These are phyloP conservation scores for Jaenimonas drosophilae DNA, from an alignment of 208 protist species.

Conservation along the genomic window DNA sequence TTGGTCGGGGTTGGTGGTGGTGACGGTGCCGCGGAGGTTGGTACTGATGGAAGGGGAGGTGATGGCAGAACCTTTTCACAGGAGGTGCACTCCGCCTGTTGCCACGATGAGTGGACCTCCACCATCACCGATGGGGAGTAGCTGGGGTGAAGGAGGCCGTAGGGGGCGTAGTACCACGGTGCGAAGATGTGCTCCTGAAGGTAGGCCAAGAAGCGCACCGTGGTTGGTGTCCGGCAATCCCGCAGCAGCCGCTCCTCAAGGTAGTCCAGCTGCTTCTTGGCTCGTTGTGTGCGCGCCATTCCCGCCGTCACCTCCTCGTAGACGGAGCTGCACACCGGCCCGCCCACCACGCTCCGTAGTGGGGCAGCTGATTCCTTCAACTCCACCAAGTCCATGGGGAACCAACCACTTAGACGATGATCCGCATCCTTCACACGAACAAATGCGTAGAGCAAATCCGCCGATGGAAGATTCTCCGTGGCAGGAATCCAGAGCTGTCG, in stretches of 20 bases:
- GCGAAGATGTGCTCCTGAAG: conserved; percentile 53
- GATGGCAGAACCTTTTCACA: background rate
- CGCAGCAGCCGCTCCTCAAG: conserved; percentile 79
- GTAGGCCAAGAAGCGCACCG: conserved; percentile 73
- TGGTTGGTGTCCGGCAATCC: conserved; percentile 68
- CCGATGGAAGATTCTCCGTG: background rate
- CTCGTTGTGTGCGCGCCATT: conserved; percentile 59
- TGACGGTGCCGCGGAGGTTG: background rate
- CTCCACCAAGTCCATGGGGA: conserved; percentile 38
- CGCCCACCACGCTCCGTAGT: conserved; percentile 2
- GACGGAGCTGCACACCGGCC: conserved; percentile 34
- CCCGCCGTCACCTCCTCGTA: conserved; percentile 64
- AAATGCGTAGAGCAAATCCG: conserved; percentile 69
- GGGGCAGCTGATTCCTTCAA: conserved; percentile 17
- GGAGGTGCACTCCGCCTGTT: background rate
- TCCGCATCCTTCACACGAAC: conserved; percentile 70
- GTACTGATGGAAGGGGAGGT: background rate
- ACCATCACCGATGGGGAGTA: conserved; percentile 45
- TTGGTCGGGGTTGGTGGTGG: background rate
- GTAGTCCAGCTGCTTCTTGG: conserved; percentile 54
- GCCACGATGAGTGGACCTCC: background rate
- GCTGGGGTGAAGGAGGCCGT: conserved; percentile 56
- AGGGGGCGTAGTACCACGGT: conserved; percentile 84
- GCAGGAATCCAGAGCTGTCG: background rate
- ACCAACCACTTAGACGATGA: conserved; percentile 73